Percentiles rank a stretch among this genome's conserved stretches.
Evolutionary conservation across 768 basidiomycete genomes (phyloP).

Genomic region (Boletus vermiculosoides): DNA sequence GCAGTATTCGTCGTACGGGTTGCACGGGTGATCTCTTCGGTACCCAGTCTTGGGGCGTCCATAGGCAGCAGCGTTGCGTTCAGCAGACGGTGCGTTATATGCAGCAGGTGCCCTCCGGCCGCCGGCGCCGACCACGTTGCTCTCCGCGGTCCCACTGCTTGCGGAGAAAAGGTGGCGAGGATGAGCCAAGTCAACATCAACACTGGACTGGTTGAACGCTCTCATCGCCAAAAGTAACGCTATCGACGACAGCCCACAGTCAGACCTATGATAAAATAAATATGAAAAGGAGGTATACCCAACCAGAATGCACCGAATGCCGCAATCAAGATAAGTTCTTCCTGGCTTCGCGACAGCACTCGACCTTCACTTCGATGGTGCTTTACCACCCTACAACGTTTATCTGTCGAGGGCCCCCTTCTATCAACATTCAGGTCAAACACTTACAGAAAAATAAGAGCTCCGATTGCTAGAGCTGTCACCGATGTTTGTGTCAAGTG

Average conservation of each 20-base stretch:
- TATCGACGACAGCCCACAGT: conserved; percentile 15
- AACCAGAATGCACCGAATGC: conserved; percentile 76
- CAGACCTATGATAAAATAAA: background rate
- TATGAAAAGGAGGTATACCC: conserved; percentile 44
- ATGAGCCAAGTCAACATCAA: conserved; percentile 31
- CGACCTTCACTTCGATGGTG: conserved; percentile 61
- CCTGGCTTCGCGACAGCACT: conserved; percentile 65
- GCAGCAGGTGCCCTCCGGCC: conserved; percentile 27
- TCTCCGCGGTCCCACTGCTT: conserved; percentile 35
- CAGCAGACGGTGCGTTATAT: conserved; percentile 22
- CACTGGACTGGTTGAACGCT: conserved; percentile 34
- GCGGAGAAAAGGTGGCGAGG: conserved; percentile 33
- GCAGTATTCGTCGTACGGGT: conserved; percentile 60
- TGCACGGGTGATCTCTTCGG: conserved; percentile 52
- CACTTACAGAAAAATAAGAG: conserved; percentile 64
- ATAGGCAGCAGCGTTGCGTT: conserved; percentile 31
- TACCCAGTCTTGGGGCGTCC: conserved; percentile 33
- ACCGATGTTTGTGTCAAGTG: conserved; percentile 74
- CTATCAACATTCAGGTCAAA: background rate
- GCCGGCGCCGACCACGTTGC: conserved; percentile 34
- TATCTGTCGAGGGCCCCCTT: background rate
- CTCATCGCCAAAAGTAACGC: conserved; percentile 45
- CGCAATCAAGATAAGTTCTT: conserved; percentile 69
- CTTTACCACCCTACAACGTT: conserved; percentile 52
- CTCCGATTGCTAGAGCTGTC: conserved; percentile 63